Evolutionary conservation across 495 filamentous ascomycete genomes (phyloP).

Genomic region (Terfezia boudieri): DNA sequence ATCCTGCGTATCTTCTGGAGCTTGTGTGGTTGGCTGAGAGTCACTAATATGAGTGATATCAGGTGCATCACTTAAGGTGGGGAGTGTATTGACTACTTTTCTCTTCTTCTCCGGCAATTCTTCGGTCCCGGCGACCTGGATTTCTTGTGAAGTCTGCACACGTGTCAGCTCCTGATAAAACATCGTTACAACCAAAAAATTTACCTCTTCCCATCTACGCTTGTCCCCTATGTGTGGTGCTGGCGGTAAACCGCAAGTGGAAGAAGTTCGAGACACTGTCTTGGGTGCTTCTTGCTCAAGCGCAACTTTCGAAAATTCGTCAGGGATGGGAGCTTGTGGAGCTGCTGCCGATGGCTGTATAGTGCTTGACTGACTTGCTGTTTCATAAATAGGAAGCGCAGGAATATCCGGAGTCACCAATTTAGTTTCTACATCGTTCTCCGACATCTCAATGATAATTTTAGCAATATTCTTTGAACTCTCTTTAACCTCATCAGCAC

Average conservation of each 20-base stretch:
- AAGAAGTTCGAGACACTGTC: too few species aligned
- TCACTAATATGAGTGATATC: constrained; percentile 13
- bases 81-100: too few species aligned
- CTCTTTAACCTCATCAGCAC: constrained; percentile 5
- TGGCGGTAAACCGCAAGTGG: neutral
- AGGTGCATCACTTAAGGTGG: neutral
- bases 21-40: constrained; percentile 1
- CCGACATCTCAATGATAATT: constrained; percentile 8
- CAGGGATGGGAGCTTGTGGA: neutral
- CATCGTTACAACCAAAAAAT: too few species aligned
- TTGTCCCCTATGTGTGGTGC: neutral
- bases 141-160: too few species aligned
- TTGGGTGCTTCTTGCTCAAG: too few species aligned
- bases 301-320: too few species aligned
- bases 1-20: neutral
- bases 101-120: too few species aligned
- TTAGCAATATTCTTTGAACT: constrained; percentile 5
- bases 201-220: neutral
- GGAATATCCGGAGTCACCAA: constrained; percentile 10
- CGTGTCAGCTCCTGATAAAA: too few species aligned
- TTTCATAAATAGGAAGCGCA: constrained; percentile 11
- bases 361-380: constrained; percentile 2
- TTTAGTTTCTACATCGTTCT: neutral
- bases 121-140: too few species aligned
- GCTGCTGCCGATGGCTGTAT: neutral